Conservation (phyloP, 2,329 filamentous ascomycete species). For the Diaporthe citri region DNA sequence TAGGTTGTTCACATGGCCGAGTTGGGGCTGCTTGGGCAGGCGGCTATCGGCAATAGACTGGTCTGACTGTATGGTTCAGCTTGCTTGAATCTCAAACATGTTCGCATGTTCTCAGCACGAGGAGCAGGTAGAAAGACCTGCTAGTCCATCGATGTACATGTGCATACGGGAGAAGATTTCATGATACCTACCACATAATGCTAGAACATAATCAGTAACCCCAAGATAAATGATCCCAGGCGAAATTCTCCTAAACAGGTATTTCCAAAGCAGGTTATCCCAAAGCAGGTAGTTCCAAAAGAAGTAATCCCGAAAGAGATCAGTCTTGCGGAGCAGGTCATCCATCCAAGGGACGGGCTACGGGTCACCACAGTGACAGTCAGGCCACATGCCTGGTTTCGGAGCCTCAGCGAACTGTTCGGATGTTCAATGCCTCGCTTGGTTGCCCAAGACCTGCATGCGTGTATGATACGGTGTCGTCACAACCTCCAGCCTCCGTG, state of each 20-base stretch:
- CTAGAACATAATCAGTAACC: not conserved
- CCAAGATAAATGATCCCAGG: not conserved
- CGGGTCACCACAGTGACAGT: not conserved
- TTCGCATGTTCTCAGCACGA: not conserved
- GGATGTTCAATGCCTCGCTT: too few relatives aligned
- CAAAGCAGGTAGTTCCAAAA: not conserved
- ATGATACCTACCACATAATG: not conserved
- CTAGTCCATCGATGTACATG: not conserved
- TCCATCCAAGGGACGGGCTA: not conserved
- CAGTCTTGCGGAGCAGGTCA: not conserved
- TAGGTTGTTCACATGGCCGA: constrained; percentile 15
- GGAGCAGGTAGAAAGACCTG: not conserved
- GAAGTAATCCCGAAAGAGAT: not conserved
- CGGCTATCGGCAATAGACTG: constrained; percentile 17
- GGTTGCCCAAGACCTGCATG: too few relatives aligned
- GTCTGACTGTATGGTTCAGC: not conserved
- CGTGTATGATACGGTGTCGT: not conserved
- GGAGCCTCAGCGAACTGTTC: not conserved
- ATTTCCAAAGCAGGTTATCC: not conserved
- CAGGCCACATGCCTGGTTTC: not conserved
- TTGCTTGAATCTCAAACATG: not conserved
- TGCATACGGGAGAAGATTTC: not conserved
- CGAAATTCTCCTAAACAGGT: not conserved
- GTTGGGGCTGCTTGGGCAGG: constrained; percentile 1
- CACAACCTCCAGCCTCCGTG: not conserved